These are phyloP conservation scores for Mycena maculata DNA, from an alignment of 768 basidiomycete genomes.

Conservation along the genomic window DNA sequence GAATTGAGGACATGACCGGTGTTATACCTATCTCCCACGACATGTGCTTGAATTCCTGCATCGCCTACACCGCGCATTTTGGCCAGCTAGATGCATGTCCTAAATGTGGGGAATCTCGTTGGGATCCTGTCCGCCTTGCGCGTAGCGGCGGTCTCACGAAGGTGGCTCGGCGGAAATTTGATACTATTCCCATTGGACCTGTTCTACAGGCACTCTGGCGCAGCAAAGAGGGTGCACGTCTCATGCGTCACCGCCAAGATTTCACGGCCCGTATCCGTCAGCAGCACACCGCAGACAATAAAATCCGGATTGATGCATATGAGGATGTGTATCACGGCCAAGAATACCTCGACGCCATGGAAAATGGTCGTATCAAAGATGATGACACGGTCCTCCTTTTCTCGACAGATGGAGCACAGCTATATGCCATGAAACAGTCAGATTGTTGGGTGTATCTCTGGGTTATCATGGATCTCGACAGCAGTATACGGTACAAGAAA, in stretches of 20 bases:
- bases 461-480: conserved; percentile 36
- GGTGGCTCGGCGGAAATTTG: conserved; percentile 42
- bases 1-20: conserved; percentile 42
- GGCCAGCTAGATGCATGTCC: conserved; percentile 39
- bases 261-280: conserved; percentile 24
- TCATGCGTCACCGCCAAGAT: conserved; percentile 37
- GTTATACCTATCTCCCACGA: conserved; percentile 44
- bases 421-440: conserved; percentile 39
- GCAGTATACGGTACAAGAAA: conserved; percentile 37
- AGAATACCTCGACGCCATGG: conserved; percentile 39
- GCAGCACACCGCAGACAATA: conserved; percentile 1
- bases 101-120: conserved; percentile 40
- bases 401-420: conserved; percentile 43
- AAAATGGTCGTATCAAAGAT: conserved; percentile 33
- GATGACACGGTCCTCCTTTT: conserved; percentile 48
- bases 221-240: conserved; percentile 31
- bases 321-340: conserved; percentile 44
- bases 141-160: conserved; percentile 21
- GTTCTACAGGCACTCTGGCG: conserved; percentile 49
- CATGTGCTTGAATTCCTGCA: conserved; percentile 56
- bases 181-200: conserved; percentile 52
- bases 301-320: conserved; percentile 26
- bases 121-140: conserved; percentile 31
- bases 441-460: conserved; percentile 48
- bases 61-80: conserved; percentile 52